Evolutionary conservation across 2,329 filamentous ascomycete genomes (phyloP).

Genomic region (Ophiocordyceps camponoti-saundersi): DNA sequence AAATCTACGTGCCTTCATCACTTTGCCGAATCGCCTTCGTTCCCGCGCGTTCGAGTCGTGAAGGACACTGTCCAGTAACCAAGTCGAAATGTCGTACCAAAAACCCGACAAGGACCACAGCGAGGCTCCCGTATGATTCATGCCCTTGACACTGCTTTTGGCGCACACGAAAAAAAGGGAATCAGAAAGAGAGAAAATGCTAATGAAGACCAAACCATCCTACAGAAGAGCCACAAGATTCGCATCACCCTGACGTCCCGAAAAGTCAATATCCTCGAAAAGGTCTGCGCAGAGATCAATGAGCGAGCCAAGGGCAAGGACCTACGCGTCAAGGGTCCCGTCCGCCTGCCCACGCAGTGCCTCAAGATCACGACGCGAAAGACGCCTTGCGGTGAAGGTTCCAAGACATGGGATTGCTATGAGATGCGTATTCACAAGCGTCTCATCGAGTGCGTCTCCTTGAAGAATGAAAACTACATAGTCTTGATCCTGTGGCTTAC

Average conservation of each 20-base stretch:
- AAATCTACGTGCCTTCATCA: slow-evolving; percentile 42
- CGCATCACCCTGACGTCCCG: slow-evolving; percentile 92
- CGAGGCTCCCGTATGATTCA: slow-evolving; percentile 61
- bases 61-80: slow-evolving; percentile 26
- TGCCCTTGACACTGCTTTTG: neutral
- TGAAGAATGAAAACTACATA: neutral
- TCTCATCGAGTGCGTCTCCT: slow-evolving; percentile 62
- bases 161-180: neutral
- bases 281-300: slow-evolving; percentile 95
- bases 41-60: slow-evolving; percentile 59
- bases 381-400: slow-evolving; percentile 98
- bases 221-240: slow-evolving; percentile 87
- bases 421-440: slow-evolving; percentile 99
- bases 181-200: neutral
- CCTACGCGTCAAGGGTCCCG: slow-evolving; percentile 93
- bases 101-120: slow-evolving; percentile 89
- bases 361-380: slow-evolving; percentile 96
- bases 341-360: slow-evolving; percentile 93
- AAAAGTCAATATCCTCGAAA: slow-evolving; percentile 93
- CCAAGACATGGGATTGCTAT: slow-evolving; percentile 98
- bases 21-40: slow-evolving; percentile 51
- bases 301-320: slow-evolving; percentile 98
- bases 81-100: slow-evolving; percentile 71
- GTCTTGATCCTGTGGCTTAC: neutral
- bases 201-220: neutral